Evolutionary conservation across 768 basidiomycete species (phyloP).

Genomic region (Suillus americanus): DNA sequence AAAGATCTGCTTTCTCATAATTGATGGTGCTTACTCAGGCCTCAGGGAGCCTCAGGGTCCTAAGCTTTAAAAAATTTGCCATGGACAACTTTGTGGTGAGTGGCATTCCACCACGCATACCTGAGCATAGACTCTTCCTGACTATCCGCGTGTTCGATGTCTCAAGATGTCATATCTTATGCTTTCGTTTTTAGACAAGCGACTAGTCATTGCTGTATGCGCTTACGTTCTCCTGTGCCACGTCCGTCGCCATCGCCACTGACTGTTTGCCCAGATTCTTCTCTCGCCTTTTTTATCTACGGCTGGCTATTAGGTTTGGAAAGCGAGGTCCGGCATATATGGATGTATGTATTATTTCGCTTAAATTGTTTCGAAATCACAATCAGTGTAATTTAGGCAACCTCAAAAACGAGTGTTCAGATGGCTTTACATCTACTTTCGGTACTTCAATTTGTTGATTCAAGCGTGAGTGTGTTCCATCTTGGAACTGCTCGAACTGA

Average conservation of each 20-base stretch:
- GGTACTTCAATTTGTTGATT: constrained; percentile 19
- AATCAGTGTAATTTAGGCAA: constrained; percentile 18
- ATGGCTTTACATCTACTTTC: constrained; percentile 32
- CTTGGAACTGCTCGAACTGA: neutral
- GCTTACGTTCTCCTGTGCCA: neutral
- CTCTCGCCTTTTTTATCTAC: constrained; percentile 21
- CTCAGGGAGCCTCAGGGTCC: neutral
- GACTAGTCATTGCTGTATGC: constrained; percentile 17
- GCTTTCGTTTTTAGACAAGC: neutral
- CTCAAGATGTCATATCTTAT: neutral
- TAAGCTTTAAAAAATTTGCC: neutral
- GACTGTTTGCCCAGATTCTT: neutral
- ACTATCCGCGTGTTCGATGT: neutral
- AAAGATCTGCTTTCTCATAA: neutral
- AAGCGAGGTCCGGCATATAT: constrained; percentile 24
- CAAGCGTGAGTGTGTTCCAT: neutral
- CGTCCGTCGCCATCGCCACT: neutral
- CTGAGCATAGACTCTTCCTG: neutral
- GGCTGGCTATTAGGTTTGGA: constrained; percentile 24
- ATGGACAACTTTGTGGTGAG: neutral
- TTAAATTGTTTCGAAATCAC: constrained; percentile 5
- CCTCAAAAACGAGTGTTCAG: constrained; percentile 21
- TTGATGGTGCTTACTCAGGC: neutral
- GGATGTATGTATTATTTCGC: neutral
- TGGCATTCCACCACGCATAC: neutral